Conservation (phyloP, 164 flowering plant genomes). For the Kalanchoe fedtschenkoi region DNA sequence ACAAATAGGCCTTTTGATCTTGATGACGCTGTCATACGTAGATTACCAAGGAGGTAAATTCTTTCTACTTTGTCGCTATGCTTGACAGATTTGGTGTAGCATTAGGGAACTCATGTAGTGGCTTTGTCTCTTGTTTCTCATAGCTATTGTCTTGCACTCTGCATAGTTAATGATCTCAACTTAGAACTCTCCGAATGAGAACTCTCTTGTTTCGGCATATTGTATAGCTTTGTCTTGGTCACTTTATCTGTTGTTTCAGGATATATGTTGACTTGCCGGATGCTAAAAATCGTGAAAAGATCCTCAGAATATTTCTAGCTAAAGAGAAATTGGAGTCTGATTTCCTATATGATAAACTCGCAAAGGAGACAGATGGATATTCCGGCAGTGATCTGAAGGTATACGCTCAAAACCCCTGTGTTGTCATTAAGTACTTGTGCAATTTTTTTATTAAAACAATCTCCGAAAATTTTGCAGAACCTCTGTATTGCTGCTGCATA, state of each 20-base stretch:
- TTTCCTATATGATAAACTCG: slow-evolving; percentile 63
- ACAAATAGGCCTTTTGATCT: slow-evolving; percentile 99
- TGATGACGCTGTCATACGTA: slow-evolving; percentile 98
- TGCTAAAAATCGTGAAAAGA: slow-evolving; percentile 81
- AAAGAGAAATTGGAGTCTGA: slow-evolving; percentile 56
- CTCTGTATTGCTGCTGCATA: slow-evolving; percentile 96
- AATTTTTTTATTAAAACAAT: not conserved
- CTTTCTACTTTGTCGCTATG: not conserved
- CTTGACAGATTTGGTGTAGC: not conserved
- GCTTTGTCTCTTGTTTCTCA: not conserved
- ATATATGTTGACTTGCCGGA: slow-evolving; percentile 91
- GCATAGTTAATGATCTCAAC: too few relatives aligned
- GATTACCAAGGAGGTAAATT: slow-evolving; percentile 83
- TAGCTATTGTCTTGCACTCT: too few relatives aligned
- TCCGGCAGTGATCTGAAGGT: slow-evolving; percentile 99
- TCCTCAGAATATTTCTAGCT: slow-evolving; percentile 65
- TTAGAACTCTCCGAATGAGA: too few relatives aligned
- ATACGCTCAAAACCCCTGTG: not conserved
- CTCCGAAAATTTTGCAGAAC: slow-evolving; percentile 44
- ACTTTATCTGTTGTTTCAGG: slow-evolving; percentile 36
- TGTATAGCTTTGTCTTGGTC: too few relatives aligned
- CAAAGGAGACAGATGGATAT: slow-evolving; percentile 87
- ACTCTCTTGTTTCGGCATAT: too few relatives aligned
- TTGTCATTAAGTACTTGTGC: not conserved
- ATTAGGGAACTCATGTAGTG: not conserved